These are phyloP conservation scores for Podospora pseudoanserina DNA, from an alignment of 495 filamentous ascomycete species.

Conservation along the genomic window DNA sequence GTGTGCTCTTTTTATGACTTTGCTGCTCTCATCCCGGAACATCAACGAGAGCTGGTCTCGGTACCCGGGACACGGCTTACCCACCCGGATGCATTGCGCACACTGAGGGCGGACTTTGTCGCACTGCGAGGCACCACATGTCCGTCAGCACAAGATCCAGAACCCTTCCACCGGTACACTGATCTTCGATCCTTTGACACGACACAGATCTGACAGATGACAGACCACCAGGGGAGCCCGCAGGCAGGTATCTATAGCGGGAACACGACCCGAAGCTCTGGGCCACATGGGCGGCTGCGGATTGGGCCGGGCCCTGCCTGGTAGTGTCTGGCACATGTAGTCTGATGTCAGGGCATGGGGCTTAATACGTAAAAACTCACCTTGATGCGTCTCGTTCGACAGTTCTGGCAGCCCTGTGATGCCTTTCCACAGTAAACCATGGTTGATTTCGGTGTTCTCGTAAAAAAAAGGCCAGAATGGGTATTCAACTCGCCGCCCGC, in stretches of 20 bases:
- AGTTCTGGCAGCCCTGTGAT: conserved; percentile 63
- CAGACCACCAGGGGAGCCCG: neutral
- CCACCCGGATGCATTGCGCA: conserved; percentile 58
- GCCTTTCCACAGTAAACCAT: conserved; percentile 73
- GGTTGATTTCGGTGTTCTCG: conserved; percentile 10
- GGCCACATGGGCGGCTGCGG: neutral
- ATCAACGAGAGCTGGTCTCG: conserved; percentile 63
- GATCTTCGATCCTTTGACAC: neutral
- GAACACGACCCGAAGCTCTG: neutral
- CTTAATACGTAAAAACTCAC: conserved; percentile 24
- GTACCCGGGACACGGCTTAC: conserved; percentile 64
- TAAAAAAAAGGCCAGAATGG: conserved; percentile 11
- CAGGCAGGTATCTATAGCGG: conserved; percentile 19
- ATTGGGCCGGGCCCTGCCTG: neutral
- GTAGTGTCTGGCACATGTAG: neutral
- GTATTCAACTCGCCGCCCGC: conserved; percentile 20
- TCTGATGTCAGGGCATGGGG: neutral
- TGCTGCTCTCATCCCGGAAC: conserved; percentile 70
- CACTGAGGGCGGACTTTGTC: conserved; percentile 63
- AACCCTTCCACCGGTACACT: neutral
- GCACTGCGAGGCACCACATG: conserved; percentile 44
- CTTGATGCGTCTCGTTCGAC: conserved; percentile 64
- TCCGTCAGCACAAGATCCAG: neutral
- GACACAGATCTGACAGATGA: neutral
- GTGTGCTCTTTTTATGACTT: conserved; percentile 61